Base-by-base conservation (phyloP, 2,329 filamentous ascomycete species). In the Fonsecaea pedrosoi region DNA sequence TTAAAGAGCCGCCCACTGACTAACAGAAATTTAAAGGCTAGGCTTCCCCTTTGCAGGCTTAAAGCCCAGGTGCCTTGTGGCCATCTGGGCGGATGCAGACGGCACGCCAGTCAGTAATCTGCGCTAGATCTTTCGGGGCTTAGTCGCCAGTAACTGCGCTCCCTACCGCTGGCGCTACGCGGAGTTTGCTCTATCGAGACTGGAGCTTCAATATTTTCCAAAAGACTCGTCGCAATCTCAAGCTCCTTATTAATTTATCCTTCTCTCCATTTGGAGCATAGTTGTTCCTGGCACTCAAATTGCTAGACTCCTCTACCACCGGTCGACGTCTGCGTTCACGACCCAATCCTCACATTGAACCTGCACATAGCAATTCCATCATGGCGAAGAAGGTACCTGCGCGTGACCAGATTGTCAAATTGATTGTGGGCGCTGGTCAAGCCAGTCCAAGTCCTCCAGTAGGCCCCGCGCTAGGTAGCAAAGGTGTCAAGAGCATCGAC, bases 401-500 rank as follows among this genome's bases (percentile, higher is more conserved):
- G 71, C 82, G 80, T 70, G 85, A 96, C 76, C 88, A 92, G 80
- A 89, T 98, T 67, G 94, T 99, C 78, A 99, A 98, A 84, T 87
- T 99, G 79, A 96, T 99, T 73, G 95, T 99, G 69, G 95, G 94
- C 75, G 95, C 95, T 65, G 95, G 95, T 32, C 92, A 97, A 80
- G 95, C 95, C 67, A 94, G 90, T 75, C 95, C 95, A 35, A 96
- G 93, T 81, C 95, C 95, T 38, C 95, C 95, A 4, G 94, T 99
- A 75, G 95, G 95, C 84, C 95, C 95, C 66, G 95, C 95, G 62
- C 86, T 99, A 72, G 95, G 95, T 82, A 94, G 90, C 79, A 98
- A 97, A 84, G 95, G 95, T 84, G 91, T 99, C 70, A 99, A 99
- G 84, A 96, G 92, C 66, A 99, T 99, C 90, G 95, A 99, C 82